phyloP scores from a whole-genome alignment of 441 rosid genomes.

The Bruguiera hainesii region DNA sequence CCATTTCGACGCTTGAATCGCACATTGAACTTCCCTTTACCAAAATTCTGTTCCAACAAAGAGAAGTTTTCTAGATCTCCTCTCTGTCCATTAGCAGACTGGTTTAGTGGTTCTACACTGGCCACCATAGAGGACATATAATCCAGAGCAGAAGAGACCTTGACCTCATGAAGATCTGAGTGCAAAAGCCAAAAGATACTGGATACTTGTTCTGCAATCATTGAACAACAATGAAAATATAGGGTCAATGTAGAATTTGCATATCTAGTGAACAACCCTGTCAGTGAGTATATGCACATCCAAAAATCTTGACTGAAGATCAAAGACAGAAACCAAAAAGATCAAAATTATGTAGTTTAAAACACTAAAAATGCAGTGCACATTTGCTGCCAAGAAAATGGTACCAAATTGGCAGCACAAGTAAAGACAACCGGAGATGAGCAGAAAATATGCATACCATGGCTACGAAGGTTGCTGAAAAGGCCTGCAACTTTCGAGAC shows the following conservation, averaged over 20 bases:
- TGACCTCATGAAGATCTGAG: slow-evolving; percentile 69
- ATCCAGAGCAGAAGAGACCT: slow-evolving; percentile 57
- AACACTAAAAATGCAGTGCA: slow-evolving; percentile 5
- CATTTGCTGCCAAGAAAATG: background rate
- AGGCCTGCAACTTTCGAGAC: slow-evolving; percentile 57
- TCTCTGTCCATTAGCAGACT: slow-evolving; percentile 35
- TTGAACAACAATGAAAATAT: slow-evolving; percentile 16
- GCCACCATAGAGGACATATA: slow-evolving; percentile 80
- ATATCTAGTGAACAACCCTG: background rate
- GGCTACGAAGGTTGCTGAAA: slow-evolving; percentile 72
- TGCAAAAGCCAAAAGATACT: slow-evolving; percentile 71
- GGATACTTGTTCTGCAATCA: slow-evolving; percentile 58
- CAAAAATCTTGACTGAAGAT: background rate
- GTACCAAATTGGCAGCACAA: background rate
- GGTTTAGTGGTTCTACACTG: slow-evolving; percentile 50
- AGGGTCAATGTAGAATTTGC: slow-evolving; percentile 7
- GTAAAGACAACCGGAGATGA: background rate
- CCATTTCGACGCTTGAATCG: slow-evolving; percentile 89
- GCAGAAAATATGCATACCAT: slow-evolving; percentile 40
- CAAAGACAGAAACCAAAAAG: background rate
- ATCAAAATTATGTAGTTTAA: background rate
- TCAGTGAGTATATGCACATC: background rate
- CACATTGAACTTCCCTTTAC: slow-evolving; percentile 61
- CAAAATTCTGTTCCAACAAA: slow-evolving; percentile 42
- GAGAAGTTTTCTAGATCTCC: slow-evolving; percentile 48